Base-by-base conservation (phyloP, 805 yeast species). In the Candida nemodendra region DNA sequence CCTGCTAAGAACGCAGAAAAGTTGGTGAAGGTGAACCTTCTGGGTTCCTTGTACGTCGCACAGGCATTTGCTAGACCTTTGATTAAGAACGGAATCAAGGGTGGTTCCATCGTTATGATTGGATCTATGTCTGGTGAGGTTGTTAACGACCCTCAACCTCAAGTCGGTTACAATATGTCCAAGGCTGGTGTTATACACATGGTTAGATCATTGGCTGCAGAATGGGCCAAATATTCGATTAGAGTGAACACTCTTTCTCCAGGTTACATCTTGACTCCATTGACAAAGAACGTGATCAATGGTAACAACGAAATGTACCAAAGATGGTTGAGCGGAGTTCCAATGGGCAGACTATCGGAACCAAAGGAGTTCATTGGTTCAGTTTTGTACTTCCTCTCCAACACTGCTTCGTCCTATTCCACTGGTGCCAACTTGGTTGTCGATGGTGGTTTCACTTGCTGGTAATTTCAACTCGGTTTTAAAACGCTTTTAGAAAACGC, bases 111-210 rank as follows among this genome's bases (percentile, higher is more conserved):
- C 45, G 79, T 81, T 41, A 68, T 82, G 63, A 73, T 82, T 49
- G 89, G 85, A n/a, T 81, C 87, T 42, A 82, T 82, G 89, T 78
- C 85, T 6, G 90, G 88, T 38, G 72, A 80, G 42, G 79, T 82
- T 51, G 88, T 81, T 45, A 82, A 82, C 61, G 82, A 78, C 58
- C 90, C 90, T 24, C 89, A 82, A 60, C 86, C 86, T 15, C 89
- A 82, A 63, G 73, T 78, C 47, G 84, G 84, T 51, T 84, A 84
- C 73, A 84, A 84, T 71, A 80, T 82, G 84, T 73, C 91, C 51
- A 84, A 84, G 68, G 93, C 93, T 13, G 93, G 90, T 58, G 91
- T 84, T 29, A 83, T 84, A 53, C 93, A 84, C 64, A 68, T 84
- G 72, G 84, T 76, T 38, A 77, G 78, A 59, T 76, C 90, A 3